Evolutionary conservation across 352 stramenopile genomes (phyloP), one percentile per base, ranked within the genome.

Genomic region (Phytopythium ostracodes): DNA sequence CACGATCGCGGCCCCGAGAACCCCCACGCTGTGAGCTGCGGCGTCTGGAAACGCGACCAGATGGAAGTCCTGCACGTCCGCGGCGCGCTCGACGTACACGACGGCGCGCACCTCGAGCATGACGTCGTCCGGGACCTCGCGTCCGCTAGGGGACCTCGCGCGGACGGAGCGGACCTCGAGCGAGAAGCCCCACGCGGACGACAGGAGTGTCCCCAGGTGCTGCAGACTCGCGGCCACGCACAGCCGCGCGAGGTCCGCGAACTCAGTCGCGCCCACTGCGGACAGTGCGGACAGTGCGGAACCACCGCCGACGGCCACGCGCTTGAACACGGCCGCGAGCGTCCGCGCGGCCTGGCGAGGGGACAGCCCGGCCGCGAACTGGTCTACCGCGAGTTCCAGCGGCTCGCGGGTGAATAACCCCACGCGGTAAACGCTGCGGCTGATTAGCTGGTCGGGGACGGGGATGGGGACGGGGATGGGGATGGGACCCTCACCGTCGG

Each of bases 151-250:
- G 20, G n/a, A 33, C 20, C 12, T 5, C 10, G 49, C 27, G 27
- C 27, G 49, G 1, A 56, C 27, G 4, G 24, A 36, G 38, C 72
- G 69, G 25, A 87, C 53, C 8, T 66, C 68, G 25, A 87, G 58
- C 1, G 70, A 77, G 42, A 84, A 83, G 11, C 60, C 62, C 75
- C 68, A 79, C n/a, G 63, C 62, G 11, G 56, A 40, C 5, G 62
- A 31, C n/a, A 87, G 35, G 10, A 82, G 52, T 46, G 56, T 49
- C 15, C 64, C 55, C 8, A 76, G 44, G 31, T 66, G 43, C 9
- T 73, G 53, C 38, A 84, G 49, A 43, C 71, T 84, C 35, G 56
- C 51, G 5, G 71, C 43, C 6, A 71, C 60, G 4, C 55, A 61
- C 40, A 87, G 64, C 15, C 69, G 75, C 50, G 72, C 64, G 1